Conservation (phyloP, 805 yeast genomes). For the Metschnikowia dekortorum region DNA sequence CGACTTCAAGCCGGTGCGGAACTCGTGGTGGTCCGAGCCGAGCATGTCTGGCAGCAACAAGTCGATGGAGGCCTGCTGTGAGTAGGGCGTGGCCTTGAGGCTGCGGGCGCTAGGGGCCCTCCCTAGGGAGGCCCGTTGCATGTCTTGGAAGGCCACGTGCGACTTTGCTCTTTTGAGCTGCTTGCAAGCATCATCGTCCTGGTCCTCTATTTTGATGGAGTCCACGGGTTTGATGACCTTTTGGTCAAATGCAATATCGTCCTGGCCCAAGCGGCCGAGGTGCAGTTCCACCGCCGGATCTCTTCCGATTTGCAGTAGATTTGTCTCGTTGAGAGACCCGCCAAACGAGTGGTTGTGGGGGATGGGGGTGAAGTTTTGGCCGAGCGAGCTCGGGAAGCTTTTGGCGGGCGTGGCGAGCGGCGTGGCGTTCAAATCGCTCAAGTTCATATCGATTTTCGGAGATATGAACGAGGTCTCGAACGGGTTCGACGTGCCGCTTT, state of each 20-base stretch:
- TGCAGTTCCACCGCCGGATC: not conserved
- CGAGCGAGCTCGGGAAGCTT: not conserved
- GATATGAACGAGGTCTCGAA: constrained; percentile 12
- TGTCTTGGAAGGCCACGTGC: constrained; percentile 11
- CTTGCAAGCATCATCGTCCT: constrained; percentile 41
- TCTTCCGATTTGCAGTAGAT: not conserved
- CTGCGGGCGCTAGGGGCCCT: constrained; percentile 12
- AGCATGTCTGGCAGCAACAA: constrained; percentile 16
- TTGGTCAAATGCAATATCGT: constrained; percentile 7
- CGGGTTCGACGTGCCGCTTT: constrained; percentile 7
- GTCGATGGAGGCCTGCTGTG: constrained; percentile 11
- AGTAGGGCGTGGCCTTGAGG: constrained; percentile 3
- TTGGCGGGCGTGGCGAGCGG: constrained; percentile 16
- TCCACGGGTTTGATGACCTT: constrained; percentile 24
- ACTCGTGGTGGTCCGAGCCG: constrained; percentile 10
- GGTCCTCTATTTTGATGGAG: constrained; percentile 32
- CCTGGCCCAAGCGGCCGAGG: constrained; percentile 1
- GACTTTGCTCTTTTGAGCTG: constrained; percentile 38
- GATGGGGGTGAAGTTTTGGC: constrained; percentile 15
- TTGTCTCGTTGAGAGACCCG: constrained; percentile 11
- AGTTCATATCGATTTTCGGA: constrained; percentile 8
- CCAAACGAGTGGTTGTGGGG: constrained; percentile 14
- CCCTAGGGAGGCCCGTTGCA: constrained; percentile 4
- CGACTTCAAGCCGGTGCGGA: constrained; percentile 26
- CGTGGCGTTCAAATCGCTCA: constrained; percentile 14